Base-by-base conservation (phyloP, 495 filamentous ascomycete genomes). In the Daldinia childiae region DNA sequence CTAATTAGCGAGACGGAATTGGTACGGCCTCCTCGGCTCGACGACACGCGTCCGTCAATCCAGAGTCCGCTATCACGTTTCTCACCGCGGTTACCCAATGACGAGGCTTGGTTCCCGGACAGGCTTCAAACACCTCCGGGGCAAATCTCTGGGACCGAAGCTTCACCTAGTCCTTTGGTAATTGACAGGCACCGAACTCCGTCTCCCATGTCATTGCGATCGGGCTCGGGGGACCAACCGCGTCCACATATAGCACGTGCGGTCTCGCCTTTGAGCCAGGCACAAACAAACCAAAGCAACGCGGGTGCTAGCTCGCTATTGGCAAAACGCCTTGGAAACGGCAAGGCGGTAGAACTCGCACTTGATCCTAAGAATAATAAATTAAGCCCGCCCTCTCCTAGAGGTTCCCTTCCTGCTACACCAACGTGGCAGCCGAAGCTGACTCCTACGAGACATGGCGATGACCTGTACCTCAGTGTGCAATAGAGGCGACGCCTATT, bases 341-440 rank as follows among this genome's bases (percentile, higher is more conserved):
- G 84, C 27, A 82, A 79, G 59, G 84, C 81, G 2, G 78, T 78
- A 0, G 75, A 81, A 15, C 74, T 87, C 15, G 58, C 71, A 19
- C 74, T 86, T 4, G 73, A 36, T 7, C 69, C 67, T 1, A 64
- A 69, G 17, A 69, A 64, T 27, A 71, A 57, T 39, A 54, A 77
- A 74, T 51, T 52, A 62, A 38, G 57, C 69, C 26, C 64, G 26
- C 51, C 55, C 43, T 66, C 65, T 7, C 21, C 72, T 14, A 69
- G 17, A 14, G 73, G 65, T 27, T 74, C 79, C n/a, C 66, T 82
- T 43, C 84, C 85, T 1, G 76, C 73, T 15, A 87, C 85, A 39
- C 85, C 85, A 0, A 82, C 78, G 1, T 87, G 85, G 84, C 75
- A 81, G 66, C 83, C 85, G 34, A 79, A 75, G 59, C 58, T 83